Conservation (phyloP, 371 early-diverging fungal species). For the Zopfochytrium polystomum region DNA sequence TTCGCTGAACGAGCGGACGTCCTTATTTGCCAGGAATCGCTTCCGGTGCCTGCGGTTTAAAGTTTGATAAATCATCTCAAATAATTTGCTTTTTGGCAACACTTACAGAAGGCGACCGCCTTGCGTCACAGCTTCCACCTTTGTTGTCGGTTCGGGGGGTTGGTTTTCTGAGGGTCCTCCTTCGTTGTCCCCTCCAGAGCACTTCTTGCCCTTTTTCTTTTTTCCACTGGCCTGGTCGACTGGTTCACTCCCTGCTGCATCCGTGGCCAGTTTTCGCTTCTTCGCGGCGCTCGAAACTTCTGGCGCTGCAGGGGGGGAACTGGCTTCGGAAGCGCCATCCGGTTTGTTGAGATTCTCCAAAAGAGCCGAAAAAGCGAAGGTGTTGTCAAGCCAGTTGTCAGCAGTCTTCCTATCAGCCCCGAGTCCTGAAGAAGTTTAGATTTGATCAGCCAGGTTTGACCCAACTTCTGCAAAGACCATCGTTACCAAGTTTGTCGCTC, state of each 20-base stretch:
- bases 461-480: neutral
- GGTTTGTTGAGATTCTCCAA: constrained; percentile 70
- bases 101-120: constrained; percentile 8
- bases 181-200: constrained; percentile 33
- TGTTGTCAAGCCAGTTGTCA: constrained; percentile 94
- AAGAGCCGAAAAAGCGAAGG: constrained; percentile 82
- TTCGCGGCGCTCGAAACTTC: too few species aligned
- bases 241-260: constrained; percentile 37
- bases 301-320: too few species aligned
- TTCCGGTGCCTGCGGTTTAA: constrained; percentile 17
- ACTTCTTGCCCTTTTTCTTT: constrained; percentile 27
- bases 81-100: neutral
- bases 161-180: constrained; percentile 37
- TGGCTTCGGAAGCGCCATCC: too few species aligned
- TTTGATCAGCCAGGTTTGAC: neutral
- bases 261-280: constrained; percentile 11
- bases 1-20: constrained; percentile 8
- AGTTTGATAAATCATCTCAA: too few species aligned
- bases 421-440: constrained; percentile 39
- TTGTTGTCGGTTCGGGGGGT: neutral
- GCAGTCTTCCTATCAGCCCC: constrained; percentile 80
- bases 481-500: constrained; percentile 69
- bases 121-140: neutral
- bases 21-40: constrained; percentile 17
- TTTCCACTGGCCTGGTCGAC: constrained; percentile 32